Base-by-base conservation (phyloP, 2,329 filamentous ascomycete genomes). In the Colletotrichum godetiae region DNA sequence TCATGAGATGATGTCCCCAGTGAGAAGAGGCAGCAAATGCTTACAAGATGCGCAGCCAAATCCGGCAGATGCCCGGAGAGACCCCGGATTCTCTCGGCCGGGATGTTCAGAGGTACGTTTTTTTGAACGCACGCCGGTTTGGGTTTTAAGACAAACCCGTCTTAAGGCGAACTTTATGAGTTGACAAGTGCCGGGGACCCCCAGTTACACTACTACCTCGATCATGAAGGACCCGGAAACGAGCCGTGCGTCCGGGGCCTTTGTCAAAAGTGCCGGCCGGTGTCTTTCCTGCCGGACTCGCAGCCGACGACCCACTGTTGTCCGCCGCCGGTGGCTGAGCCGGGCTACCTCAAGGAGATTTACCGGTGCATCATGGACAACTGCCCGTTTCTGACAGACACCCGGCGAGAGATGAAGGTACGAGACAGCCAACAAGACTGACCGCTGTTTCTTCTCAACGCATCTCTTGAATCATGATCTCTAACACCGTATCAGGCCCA, bases 341-440 rank as follows among this genome's bases (percentile, higher is more conserved):
- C 70, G 60, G 70, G 66, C 37, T 66, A 68, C 61, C 72, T 73
- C 58, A 74, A 73, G 27, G 68, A 67, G 72, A 71, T 74, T n/a
- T 74, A 74, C 15, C 62, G 62, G 24, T 74, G 72, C 59, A 68
- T 73, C 29, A 72, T 74, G 68, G 72, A 74, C 42, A 74, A 74
- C 63, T 74, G 72, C 49, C 37, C 65, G 13, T 71, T 72, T 35
- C 49, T 72, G 11, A 74, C 68, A 27, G 72, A 74, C 33, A 74
- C 67, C 8, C 61, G 67, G 15, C 61, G 72, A 13, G 72, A 74
- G 61, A 71, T 74, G 72, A 74, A 74, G 68, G 72, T 74, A 46
- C 7, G 58, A 22, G 2, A 27, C 27, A 27, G 27, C 27, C 27
- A 27, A 27, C 27, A 27, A 27, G 27, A 27, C 27, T 27, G 27